Percentiles rank a stretch among this genome's conserved stretches.
phyloP scores from a whole-genome alignment of 345 rosid genomes.

The Populus davidiana region DNA sequence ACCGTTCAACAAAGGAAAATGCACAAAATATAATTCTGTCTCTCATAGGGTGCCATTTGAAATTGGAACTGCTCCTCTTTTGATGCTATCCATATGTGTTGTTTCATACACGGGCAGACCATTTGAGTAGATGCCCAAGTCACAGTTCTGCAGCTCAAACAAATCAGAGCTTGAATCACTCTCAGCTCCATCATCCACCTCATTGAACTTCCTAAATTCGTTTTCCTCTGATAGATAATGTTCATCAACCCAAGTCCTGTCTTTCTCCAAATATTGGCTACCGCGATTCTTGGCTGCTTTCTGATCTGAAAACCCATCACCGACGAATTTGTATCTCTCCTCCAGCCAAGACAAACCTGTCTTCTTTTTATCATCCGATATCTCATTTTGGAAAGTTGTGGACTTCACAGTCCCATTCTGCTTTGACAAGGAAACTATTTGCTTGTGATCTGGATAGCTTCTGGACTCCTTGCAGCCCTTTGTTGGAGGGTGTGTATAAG shows the following conservation, averaged over 20 bases:
- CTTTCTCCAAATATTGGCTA: conserved; percentile 14
- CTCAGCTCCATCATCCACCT: conserved; percentile 61
- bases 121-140: conserved; percentile 54
- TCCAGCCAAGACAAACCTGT: conserved; percentile 17
- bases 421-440: conserved; percentile 30
- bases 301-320: conserved; percentile 7
- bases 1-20: conserved; percentile 3
- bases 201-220: conserved; percentile 34
- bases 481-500: conserved; percentile 55
- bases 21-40: background rate
- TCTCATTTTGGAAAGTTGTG: conserved; percentile 9
- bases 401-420: conserved; percentile 18
- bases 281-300: conserved; percentile 1
- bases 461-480: conserved; percentile 52
- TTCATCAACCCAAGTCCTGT: conserved; percentile 31
- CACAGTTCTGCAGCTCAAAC: conserved; percentile 81
- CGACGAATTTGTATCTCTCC: conserved; percentile 1
- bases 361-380: conserved; percentile 28
- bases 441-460: conserved; percentile 55
- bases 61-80: conserved; percentile 54
- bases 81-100: conserved; percentile 66
- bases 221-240: conserved; percentile 11
- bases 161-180: conserved; percentile 97
- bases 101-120: conserved; percentile 92
- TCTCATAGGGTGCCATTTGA: conserved; percentile 36